A percentile compares a stretch with the other conserved stretches of the same genome.
These are phyloP conservation scores for Trypanosoma vivax DNA, from an alignment of 208 protist species.

Conservation along the genomic window DNA sequence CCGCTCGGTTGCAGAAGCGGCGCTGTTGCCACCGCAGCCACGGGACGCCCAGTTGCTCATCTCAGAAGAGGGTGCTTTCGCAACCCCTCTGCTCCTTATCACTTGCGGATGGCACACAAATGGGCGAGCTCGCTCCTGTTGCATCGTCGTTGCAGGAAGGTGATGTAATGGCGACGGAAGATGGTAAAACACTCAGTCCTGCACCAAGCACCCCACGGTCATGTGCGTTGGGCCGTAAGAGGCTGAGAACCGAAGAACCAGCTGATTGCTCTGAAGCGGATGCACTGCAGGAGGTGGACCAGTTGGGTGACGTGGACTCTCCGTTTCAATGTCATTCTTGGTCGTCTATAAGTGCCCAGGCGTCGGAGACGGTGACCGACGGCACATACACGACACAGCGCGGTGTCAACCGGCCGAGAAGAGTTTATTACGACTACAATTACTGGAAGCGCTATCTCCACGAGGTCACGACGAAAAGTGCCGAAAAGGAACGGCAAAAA, in stretches of 20 bases:
- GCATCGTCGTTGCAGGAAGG: too few species aligned
- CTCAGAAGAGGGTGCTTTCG: too few species aligned
- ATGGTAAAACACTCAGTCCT: too few species aligned
- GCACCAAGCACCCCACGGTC: too few species aligned
- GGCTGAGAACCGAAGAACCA: not conserved
- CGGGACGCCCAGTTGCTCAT: too few species aligned
- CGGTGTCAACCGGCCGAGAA: slow-evolving; percentile 23
- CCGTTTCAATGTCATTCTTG: slow-evolving; percentile 6
- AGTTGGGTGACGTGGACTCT: slow-evolving; percentile 12
- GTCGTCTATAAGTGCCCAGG: slow-evolving; percentile 1
- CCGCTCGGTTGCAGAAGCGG: not conserved
- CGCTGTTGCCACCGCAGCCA: too few species aligned
- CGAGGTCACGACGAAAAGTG: slow-evolving; percentile 23
- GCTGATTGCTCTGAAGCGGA: slow-evolving; percentile 3
- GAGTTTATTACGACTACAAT: slow-evolving; percentile 26
- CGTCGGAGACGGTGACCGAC: slow-evolving; percentile 13
- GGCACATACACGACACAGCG: slow-evolving; percentile 37
- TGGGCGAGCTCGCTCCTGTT: too few species aligned
- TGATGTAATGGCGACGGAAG: too few species aligned
- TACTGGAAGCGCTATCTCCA: slow-evolving; percentile 36
- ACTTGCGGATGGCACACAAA: too few species aligned
- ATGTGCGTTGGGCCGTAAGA: not conserved
- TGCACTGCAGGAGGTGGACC: not conserved
- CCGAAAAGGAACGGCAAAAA: slow-evolving; percentile 19
- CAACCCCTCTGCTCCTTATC: too few species aligned